A percentile compares a stretch with the other conserved stretches of the same genome.
Conservation (phyloP, 345 rosid species). For the Salix brachista region DNA sequence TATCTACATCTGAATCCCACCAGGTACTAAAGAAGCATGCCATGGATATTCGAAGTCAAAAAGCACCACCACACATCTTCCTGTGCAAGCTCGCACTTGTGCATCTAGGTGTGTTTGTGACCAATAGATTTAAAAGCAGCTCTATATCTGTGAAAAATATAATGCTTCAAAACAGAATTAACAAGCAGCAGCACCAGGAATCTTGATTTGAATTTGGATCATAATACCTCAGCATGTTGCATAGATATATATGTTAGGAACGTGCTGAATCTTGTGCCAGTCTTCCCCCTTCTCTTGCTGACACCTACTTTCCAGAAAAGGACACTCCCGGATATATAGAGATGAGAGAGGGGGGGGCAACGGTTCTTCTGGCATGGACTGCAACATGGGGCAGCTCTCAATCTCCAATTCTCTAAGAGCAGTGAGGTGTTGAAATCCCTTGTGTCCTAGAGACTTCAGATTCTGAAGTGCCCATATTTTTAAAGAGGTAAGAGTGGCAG, state of each 20-base stretch:
- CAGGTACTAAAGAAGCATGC: no score
- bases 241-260: neutral
- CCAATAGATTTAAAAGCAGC: no score
- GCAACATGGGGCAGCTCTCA: neutral
- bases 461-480: neutral
- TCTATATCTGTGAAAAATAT: no score
- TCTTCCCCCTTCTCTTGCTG: slow-evolving; percentile 12
- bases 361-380: slow-evolving; percentile 4
- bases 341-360: slow-evolving; percentile 7
- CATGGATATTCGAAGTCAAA: no score
- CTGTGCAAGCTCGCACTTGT: no score
- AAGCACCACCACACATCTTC: no score
- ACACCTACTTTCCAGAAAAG: slow-evolving; percentile 11
- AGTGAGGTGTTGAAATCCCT: slow-evolving; percentile 9
- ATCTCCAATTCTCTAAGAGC: slow-evolving; percentile 4
- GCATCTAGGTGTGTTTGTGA: no score
- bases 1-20: no score
- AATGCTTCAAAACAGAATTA: no score
- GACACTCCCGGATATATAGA: neutral
- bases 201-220: no score
- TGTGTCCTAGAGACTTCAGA: slow-evolving; percentile 1
- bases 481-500: neutral
- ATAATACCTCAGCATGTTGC: neutral
- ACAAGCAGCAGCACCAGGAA: no score
- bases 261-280: slow-evolving; percentile 14